Evolutionary conservation across 768 basidiomycete species (phyloP), one percentile per base, ranked within the genome.

Genomic region (Pulveroboletus frians): DNA sequence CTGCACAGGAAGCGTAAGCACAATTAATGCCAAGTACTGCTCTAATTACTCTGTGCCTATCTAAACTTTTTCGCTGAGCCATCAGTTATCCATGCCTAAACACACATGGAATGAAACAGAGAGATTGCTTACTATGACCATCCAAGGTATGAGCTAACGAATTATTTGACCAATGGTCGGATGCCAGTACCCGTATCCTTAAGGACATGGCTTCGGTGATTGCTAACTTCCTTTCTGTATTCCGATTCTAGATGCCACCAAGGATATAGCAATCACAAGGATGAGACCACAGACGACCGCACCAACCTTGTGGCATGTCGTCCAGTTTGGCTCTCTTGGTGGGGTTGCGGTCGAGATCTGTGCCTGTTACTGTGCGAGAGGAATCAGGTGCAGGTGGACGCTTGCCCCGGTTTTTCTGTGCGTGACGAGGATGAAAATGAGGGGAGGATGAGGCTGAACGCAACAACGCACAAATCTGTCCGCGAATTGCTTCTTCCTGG

Each of bases 351-450:
- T 47, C 63, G 42, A 56, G 60, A 62, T 75, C 73, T 68, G 62
- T 60, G 59, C 52, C 56, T 50, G 59, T 55, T 30, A 63, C 57
- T 61, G 70, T 59, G 57, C 58, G 51, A 38, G 72, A 46, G 48
- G 65, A 56, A 58, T 73, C 73, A 66, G 72, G 71, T 53, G 68
- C 63, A 60, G 68, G 44, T 49, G 58, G 70, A 57, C 81, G 79
- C 70, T 82, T 83, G 65, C 79, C 76, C 62, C 81, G 69, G 30
- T 69, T 75, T 76, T 76, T 82, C 81, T 83, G 60, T 21, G n/a
- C 5, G 15, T 3, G 5, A 26, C 17, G 15, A 8, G 1, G 5
- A 4, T 21, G 26, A 27, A 30, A 9, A 9, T 11, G 36, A 10
- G 17, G 17, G 6, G 26, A 20, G 9, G 15, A 5, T 2, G 7